Evolutionary conservation across 2,329 filamentous ascomycete genomes (phyloP).

Genomic region (Chaetothyriales sp.): DNA sequence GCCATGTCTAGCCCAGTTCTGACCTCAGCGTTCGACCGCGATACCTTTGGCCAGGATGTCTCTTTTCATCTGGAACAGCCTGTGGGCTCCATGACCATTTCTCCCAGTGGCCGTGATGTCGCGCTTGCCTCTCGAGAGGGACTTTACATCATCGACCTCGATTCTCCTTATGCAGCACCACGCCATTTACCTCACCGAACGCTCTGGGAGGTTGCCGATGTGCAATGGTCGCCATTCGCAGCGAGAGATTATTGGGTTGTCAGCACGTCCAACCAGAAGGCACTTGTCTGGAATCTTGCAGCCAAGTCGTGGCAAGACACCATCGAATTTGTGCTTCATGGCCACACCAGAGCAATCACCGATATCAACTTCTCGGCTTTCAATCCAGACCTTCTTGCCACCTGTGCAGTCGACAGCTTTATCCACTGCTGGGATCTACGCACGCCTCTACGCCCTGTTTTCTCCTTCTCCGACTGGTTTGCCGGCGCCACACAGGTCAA

Average conservation of each 20-base stretch:
- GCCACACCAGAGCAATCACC: conserved; percentile 76
- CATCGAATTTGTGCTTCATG: conserved; percentile 78
- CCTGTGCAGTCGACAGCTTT: conserved; percentile 84
- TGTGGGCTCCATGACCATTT: conserved; percentile 85
- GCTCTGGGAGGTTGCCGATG: conserved; percentile 90
- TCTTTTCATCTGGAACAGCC: conserved; percentile 67
- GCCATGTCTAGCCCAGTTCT: conserved; percentile 27
- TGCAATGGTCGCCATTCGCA: conserved; percentile 93
- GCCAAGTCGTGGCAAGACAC: conserved; percentile 57
- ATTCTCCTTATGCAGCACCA: conserved; percentile 76
- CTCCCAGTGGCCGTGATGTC: conserved; percentile 77
- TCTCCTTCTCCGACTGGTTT: conserved; percentile 85
- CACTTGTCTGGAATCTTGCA: conserved; percentile 84
- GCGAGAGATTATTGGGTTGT: conserved; percentile 83
- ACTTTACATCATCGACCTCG: conserved; percentile 80
- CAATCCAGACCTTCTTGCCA: conserved; percentile 76
- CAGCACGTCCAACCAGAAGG: conserved; percentile 87
- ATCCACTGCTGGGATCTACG: conserved; percentile 88
- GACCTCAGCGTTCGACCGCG: conserved; percentile 60
- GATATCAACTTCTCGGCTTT: conserved; percentile 95
- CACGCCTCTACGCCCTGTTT: conserved; percentile 54
- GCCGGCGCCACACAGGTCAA: conserved; percentile 91
- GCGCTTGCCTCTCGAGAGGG: conserved; percentile 81
- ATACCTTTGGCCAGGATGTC: conserved; percentile 73
- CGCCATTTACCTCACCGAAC: conserved; percentile 73